Conservation (phyloP, 495 filamentous ascomycete genomes). For the Recurvomyces mirabilis region DNA sequence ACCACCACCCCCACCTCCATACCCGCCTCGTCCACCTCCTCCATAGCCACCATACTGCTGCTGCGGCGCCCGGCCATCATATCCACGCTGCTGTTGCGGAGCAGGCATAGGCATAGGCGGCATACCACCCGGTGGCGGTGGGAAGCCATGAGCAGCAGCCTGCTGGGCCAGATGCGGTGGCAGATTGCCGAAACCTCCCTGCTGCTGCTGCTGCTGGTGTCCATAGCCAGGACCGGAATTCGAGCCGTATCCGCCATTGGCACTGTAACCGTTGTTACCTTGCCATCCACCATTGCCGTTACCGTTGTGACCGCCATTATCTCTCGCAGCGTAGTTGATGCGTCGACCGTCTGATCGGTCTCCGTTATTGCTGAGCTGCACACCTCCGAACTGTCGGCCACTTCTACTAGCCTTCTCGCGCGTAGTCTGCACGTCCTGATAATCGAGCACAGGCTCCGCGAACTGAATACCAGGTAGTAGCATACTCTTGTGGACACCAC, state of each 20-base stretch:
- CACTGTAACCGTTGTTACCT: slow-evolving; percentile 12
- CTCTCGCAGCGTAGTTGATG: slow-evolving; percentile 16
- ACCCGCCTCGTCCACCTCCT: not conserved
- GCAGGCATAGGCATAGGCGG: not conserved
- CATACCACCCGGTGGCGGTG: slow-evolving; percentile 14
- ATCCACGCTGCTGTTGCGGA: slow-evolving; percentile 3
- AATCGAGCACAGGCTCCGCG: slow-evolving; percentile 54
- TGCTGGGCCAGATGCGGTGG: slow-evolving; percentile 18
- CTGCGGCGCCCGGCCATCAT: slow-evolving; percentile 1
- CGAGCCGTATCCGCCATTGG: slow-evolving; percentile 15
- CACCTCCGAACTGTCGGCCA: slow-evolving; percentile 55
- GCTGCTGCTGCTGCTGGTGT: not conserved
- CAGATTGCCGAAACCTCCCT: slow-evolving; percentile 4
- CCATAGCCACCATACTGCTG: slow-evolving; percentile 9
- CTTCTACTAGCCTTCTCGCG: slow-evolving; percentile 46
- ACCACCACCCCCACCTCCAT: not conserved
- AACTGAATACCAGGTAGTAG: slow-evolving; percentile 74
- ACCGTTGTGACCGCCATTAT: not conserved
- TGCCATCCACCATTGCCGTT: slow-evolving; percentile 2
- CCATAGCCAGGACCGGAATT: not conserved
- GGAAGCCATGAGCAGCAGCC: slow-evolving; percentile 15
- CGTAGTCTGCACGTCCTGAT: slow-evolving; percentile 58
- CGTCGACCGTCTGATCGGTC: slow-evolving; percentile 17
- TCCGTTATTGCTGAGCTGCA: slow-evolving; percentile 34
- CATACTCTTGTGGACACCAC: slow-evolving; percentile 81